Base-by-base conservation (phyloP, 2,329 filamentous ascomycete genomes). In the Fusarium longipes region DNA sequence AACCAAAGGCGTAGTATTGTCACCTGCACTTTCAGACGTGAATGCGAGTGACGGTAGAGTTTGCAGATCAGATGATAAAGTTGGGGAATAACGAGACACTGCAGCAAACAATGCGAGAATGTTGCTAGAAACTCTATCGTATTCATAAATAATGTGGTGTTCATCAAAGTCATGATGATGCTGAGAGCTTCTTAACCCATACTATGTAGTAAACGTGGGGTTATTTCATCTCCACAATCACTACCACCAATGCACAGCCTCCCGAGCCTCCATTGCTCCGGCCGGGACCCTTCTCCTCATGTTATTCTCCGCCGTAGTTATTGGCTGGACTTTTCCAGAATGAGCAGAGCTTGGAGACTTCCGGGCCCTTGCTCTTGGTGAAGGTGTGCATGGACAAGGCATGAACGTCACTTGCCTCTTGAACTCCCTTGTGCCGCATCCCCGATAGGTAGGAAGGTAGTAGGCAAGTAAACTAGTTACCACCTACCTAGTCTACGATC, bases 361-460 rank as follows among this genome's bases (percentile, higher is more conserved):
- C 49, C 9, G 52, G 54, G 33, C 25, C 44, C 42, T 61, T 35
- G 35, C 33, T 52, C 59, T 55, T 52, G 40, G 42, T 57, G 60
- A 57, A 57, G 50, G 27, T 24, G 54, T 27, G 27, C 43, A 63
- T 54, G 56, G 39, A 27, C 24, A 59, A 47, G 67, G 65, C 56
- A 67, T n/a, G n/a, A n/a, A n/a, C 57, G 64, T 73, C 70, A 72
- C 65, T 73, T 67, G 67, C 53, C 53, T 63, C 32, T 57, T 63
- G 45, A 42, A 59, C 59, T 50, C 55, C 57, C 18, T 63, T 55
- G 61, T 70, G 65, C 69, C 70, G 69, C 70, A 67, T 53, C 67
- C 49, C 71, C 68, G 65, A 63, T 52, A 45, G 30, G 12, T 43
- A 27, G 15, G 17, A 17, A n/a, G 15, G 29, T 32, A 8, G 10